phyloP scores from a whole-genome alignment of 164 flowering plant species.

The Houttuynia cordata region DNA sequence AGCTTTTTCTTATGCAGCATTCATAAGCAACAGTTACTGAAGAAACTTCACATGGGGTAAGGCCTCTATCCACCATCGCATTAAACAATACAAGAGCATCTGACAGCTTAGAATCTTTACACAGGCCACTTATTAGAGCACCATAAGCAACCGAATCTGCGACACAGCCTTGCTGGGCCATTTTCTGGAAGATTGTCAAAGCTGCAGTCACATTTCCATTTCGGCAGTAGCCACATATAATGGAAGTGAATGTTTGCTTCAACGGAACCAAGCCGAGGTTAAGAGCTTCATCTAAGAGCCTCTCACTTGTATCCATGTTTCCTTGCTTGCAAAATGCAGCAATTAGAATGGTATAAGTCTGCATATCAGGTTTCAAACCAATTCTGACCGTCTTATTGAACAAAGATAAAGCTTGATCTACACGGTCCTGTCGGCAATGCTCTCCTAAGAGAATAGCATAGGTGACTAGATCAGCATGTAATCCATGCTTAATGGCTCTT shows the following conservation, averaged over 20 bases:
- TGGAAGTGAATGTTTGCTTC: constrained; percentile 73
- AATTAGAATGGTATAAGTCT: constrained; percentile 51
- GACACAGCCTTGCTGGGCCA: constrained; percentile 45
- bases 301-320: constrained; percentile 50
- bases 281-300: constrained; percentile 46
- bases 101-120: constrained; percentile 58
- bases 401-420: constrained; percentile 33
- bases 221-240: constrained; percentile 71
- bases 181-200: constrained; percentile 34
- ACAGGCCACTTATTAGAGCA: constrained; percentile 83
- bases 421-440: constrained; percentile 37
- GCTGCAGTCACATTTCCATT: constrained; percentile 37
- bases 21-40: constrained; percentile 72
- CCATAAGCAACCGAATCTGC: constrained; percentile 79
- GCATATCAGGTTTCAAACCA: constrained; percentile 62
- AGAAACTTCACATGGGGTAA: constrained; percentile 87
- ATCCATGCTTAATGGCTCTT: constrained; percentile 22
- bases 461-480: constrained; percentile 56
- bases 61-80: constrained; percentile 62
- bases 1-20: constrained; percentile 57
- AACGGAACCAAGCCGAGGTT: constrained; percentile 52
- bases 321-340: constrained; percentile 53
- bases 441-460: constrained; percentile 67
- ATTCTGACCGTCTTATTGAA: constrained; percentile 44
- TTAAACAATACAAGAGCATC: constrained; percentile 54